Evolutionary conservation across 768 basidiomycete species (phyloP), one percentile per base, ranked within the genome.

Genomic region (Leccinellum albellum): DNA sequence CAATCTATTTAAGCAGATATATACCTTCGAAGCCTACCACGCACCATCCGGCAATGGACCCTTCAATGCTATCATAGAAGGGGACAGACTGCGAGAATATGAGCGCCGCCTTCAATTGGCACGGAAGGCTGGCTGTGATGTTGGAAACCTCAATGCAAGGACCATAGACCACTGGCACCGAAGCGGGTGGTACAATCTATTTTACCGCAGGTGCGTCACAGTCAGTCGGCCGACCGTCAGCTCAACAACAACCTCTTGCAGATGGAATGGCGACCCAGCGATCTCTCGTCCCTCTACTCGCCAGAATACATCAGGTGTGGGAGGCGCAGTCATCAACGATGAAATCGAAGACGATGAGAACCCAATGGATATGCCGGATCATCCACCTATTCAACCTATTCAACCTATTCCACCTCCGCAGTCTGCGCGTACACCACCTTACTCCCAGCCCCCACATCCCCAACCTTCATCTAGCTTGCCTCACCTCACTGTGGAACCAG

Each of bases 1-100:
- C 62, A 90, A 89, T 62, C 73, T 89, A 15, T 91, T 90, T 79
- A 90, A 88, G 71, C 88, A 91, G 69, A 88, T 91, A 37, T 86
- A 87, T 65, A 79, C 82, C 6, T 88, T 88, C 60, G 87, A 91
- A 67, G 73, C 72, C 13, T 86, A 77, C 53, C 73, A 66, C 42
- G 56, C 50, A 4, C 33, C 63, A n/a, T 54, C 61, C 57, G 71
- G 81, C 54, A 65, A 72, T 37, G 65, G 71, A 51, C 74, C 74
- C 31, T 67, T 84, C 12, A 72, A 69, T 45, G 61, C 74, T 10
- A 71, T 81, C 35, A 73, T 76, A 57, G 86, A 89, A 63, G 79
- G 81, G 4, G 87, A 88, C 59, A 80, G 89, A 15, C 73, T 87
- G 51, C 75, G 84, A 31, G 85, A 89, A 63, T 87, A 89, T 57